These are phyloP conservation scores for Backusella westeae DNA, from an alignment of 192 early-diverging fungal species.

Conservation along the genomic window DNA sequence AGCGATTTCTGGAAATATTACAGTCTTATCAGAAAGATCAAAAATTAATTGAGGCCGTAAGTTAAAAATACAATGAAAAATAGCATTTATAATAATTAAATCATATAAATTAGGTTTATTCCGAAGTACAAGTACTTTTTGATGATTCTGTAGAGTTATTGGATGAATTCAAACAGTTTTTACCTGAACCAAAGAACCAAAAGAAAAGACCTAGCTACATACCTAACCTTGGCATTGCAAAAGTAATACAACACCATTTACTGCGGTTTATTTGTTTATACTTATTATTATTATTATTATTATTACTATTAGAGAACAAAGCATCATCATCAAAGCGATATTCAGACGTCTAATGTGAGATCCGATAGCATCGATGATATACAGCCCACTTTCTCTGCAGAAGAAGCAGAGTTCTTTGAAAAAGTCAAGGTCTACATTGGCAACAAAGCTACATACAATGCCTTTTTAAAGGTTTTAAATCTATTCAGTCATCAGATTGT, in stretches of 20 bases:
- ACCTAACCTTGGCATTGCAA: slow-evolving; percentile 6
- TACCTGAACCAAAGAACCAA: slow-evolving; percentile 65
- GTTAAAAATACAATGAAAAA: not conserved
- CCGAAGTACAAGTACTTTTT: slow-evolving; percentile 89
- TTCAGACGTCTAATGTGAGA: slow-evolving; percentile 19
- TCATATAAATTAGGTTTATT: slow-evolving; percentile 66
- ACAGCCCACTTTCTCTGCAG: slow-evolving; percentile 44
- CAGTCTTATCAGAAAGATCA: slow-evolving; percentile 97
- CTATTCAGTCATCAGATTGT: slow-evolving; percentile 93
- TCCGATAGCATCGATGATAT: not conserved
- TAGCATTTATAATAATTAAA: not conserved
- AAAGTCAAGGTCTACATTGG: slow-evolving; percentile 82
- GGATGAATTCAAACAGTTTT: slow-evolving; percentile 97
- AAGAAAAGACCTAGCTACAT: slow-evolving; percentile 7
- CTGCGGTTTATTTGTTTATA: not conserved
- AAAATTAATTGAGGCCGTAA: slow-evolving; percentile 89
- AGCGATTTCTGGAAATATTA: slow-evolving; percentile 94
- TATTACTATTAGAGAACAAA: not conserved
- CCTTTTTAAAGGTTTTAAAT: slow-evolving; percentile 95
- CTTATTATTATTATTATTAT: not conserved
- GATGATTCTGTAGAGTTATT: slow-evolving; percentile 82
- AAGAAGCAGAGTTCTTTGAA: slow-evolving; percentile 95
- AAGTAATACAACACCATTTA: not conserved
- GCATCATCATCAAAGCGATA: slow-evolving; percentile 6
- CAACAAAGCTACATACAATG: slow-evolving; percentile 86